phyloP scores from a whole-genome alignment of 2,329 filamentous ascomycete genomes.

The Aspergillus novofumigatus region DNA sequence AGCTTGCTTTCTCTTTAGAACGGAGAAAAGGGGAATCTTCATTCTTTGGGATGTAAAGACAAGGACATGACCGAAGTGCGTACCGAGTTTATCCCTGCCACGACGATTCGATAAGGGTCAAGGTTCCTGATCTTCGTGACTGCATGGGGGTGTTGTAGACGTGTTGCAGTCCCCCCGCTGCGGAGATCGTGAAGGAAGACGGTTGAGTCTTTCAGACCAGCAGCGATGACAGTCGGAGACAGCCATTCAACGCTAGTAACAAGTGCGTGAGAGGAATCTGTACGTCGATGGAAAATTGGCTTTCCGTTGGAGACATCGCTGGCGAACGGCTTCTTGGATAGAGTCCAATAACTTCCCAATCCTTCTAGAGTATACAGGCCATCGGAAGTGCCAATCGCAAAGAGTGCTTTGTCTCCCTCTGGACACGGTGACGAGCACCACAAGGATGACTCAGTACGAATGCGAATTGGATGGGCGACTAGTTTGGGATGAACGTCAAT shows the following conservation, averaged over 20 bases:
- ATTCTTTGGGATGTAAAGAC: background rate
- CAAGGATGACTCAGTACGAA: slow-evolving; percentile 25
- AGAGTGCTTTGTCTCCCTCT: slow-evolving; percentile 23
- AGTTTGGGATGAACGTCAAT: background rate
- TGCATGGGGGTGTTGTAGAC: slow-evolving; percentile 32
- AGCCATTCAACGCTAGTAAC: slow-evolving; percentile 39
- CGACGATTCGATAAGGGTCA: slow-evolving; percentile 33
- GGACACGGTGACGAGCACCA: slow-evolving; percentile 38
- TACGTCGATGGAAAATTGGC: slow-evolving; percentile 12
- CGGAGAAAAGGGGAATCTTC: background rate
- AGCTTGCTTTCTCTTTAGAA: background rate
- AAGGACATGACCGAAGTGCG: slow-evolving; percentile 3
- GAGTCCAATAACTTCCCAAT: slow-evolving; percentile 23
- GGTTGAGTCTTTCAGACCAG: slow-evolving; percentile 31
- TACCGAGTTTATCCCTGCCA: slow-evolving; percentile 31
- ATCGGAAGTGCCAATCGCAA: slow-evolving; percentile 36
- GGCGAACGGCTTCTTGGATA: slow-evolving; percentile 26
- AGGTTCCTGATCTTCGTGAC: slow-evolving; percentile 34
- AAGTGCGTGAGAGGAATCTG: slow-evolving; percentile 24
- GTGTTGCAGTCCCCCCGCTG: slow-evolving; percentile 26
- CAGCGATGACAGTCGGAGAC: slow-evolving; percentile 31
- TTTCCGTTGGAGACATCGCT: slow-evolving; percentile 12
- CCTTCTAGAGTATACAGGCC: slow-evolving; percentile 33
- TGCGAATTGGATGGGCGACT: slow-evolving; percentile 26
- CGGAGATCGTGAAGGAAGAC: slow-evolving; percentile 36